Evolutionary conservation across 192 early-diverging fungal genomes (phyloP).

Genomic region (Gonapodya sp.): DNA sequence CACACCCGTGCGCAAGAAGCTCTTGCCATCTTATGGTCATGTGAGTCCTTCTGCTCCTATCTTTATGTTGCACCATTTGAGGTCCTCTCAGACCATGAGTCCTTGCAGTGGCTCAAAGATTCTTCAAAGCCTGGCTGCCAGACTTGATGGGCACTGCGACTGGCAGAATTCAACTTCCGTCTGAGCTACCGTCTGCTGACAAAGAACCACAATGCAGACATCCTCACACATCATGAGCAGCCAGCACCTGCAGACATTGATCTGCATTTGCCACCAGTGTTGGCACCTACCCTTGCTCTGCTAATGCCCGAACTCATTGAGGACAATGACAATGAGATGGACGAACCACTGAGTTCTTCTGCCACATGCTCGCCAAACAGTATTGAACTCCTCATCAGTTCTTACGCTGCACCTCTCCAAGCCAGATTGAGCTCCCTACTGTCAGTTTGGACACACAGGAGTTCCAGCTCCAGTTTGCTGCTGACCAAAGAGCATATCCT

Average conservation of each 20-base stretch:
- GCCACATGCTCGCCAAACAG: not conserved
- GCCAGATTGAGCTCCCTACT: too few relatives aligned
- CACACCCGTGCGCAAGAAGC: slow-evolving; percentile 25
- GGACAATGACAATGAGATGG: not conserved
- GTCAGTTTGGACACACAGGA: not conserved
- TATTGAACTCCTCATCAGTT: not conserved
- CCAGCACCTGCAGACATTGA: not conserved
- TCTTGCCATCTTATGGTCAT: too few relatives aligned
- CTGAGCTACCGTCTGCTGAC: slow-evolving; percentile 20
- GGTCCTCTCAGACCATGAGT: too few relatives aligned
- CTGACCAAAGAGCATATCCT: not conserved
- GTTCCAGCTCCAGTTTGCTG: not conserved
- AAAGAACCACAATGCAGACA: slow-evolving; percentile 22
- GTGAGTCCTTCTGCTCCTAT: too few relatives aligned
- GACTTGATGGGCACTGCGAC: slow-evolving; percentile 14
- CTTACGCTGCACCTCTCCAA: too few relatives aligned
- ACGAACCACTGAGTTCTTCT: not conserved
- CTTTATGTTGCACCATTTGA: too few relatives aligned
- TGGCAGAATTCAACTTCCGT: slow-evolving; percentile 34
- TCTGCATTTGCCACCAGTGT: not conserved
- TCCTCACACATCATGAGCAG: not conserved
- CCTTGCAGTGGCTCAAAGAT: slow-evolving; percentile 28
- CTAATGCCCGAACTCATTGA: not conserved
- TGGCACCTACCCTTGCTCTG: too few relatives aligned
- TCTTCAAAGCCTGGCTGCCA: slow-evolving; percentile 16